Evolutionary conservation across 495 filamentous ascomycete species (phyloP).

Genomic region (Penicillium paxilli): DNA sequence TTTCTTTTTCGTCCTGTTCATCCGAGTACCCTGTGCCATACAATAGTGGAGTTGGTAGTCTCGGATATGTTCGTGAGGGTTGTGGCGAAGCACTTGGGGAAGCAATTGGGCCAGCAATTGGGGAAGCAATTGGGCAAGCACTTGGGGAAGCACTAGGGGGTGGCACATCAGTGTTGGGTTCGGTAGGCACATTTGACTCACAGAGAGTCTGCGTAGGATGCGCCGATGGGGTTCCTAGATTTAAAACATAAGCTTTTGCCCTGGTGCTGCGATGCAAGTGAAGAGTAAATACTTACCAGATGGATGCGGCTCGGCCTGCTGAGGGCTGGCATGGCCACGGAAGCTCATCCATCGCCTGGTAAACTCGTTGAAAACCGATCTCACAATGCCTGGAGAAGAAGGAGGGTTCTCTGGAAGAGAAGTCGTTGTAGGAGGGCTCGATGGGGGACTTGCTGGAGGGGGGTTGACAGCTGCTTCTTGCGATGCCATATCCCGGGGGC

Average conservation of each 20-base stretch:
- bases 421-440: background rate
- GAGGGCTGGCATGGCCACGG: slow-evolving; percentile 7
- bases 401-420: background rate
- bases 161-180: background rate
- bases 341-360: slow-evolving; percentile 20
- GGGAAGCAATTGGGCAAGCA: no score
- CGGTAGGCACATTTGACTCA: background rate
- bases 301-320: background rate
- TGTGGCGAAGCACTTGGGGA: no score
- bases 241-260: background rate
- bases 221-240: background rate
- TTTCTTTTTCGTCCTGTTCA: no score
- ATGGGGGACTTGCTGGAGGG: slow-evolving; percentile 1
- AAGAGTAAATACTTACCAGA: background rate
- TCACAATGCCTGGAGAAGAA: background rate
- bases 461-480: background rate
- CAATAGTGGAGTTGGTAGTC: no score
- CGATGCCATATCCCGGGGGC: background rate
- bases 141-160: no score
- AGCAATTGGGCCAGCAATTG: no score
- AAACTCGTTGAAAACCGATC: slow-evolving; percentile 20
- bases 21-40: no score
- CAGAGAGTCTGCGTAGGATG: background rate
- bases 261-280: background rate
- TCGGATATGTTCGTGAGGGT: no score